Conservation (phyloP, 148 eudicot genomes). For the Vaccinium darrowii region DNA sequence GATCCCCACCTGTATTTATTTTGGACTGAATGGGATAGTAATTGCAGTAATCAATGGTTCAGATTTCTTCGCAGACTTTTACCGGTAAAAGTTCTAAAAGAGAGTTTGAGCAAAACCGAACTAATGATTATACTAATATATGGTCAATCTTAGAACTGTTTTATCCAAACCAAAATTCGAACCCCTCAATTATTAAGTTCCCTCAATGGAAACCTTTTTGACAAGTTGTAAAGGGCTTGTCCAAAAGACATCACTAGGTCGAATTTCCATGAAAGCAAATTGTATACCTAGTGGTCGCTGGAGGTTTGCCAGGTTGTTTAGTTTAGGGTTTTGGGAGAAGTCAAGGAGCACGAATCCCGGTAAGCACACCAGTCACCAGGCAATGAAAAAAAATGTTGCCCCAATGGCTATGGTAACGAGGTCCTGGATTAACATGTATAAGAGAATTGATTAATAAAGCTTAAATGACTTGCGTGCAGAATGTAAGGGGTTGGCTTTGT, state of each 20-base stretch:
- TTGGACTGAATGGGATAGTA: too few relatives aligned
- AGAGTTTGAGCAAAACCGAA: too few relatives aligned
- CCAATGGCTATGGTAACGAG: not conserved
- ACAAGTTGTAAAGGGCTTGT: not conserved
- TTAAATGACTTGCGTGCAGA: not conserved
- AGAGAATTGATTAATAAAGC: not conserved
- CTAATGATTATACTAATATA: too few relatives aligned
- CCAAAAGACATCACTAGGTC: not conserved
- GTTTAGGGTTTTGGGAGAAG: not conserved
- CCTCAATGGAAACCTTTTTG: too few relatives aligned
- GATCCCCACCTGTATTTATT: too few relatives aligned
- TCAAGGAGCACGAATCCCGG: not conserved
- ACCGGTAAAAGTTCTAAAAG: too few relatives aligned
- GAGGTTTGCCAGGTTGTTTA: not conserved
- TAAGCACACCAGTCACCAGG: not conserved
- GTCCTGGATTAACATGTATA: not conserved
- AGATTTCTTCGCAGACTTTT: too few relatives aligned
- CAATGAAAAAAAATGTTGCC: not conserved
- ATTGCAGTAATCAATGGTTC: too few relatives aligned
- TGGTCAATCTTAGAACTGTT: too few relatives aligned
- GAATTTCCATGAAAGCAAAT: not conserved
- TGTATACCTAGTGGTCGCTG: not conserved
- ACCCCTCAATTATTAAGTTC: too few relatives aligned
- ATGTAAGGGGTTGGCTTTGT: not conserved
- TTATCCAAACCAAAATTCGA: too few relatives aligned